Percentiles rank a stretch among this genome's conserved stretches.
Evolutionary conservation across 83 land plant species (phyloP).

Genomic region (Picea abies): DNA sequence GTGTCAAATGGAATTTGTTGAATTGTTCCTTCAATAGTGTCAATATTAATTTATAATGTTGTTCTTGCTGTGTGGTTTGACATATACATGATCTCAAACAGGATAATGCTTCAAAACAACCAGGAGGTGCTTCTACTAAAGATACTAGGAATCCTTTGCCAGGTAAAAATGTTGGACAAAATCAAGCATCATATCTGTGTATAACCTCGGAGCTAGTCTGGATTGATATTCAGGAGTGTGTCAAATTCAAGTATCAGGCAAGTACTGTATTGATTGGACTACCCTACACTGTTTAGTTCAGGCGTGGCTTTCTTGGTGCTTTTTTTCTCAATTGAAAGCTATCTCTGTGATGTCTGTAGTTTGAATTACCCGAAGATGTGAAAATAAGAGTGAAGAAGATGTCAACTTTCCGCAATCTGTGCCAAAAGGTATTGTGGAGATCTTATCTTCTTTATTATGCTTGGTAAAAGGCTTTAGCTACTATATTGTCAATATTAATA

Average conservation of each 20-base stretch:
- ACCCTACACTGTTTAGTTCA: not conserved
- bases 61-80: not conserved
- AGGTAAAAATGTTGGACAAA: conserved; percentile 26
- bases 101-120: conserved; percentile 3
- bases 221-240: conserved; percentile 80
- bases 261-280: not conserved
- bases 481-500: no score
- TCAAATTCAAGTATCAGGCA: conserved; percentile 94
- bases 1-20: not conserved
- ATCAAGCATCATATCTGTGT: conserved; percentile 45
- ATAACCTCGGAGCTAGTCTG: conserved; percentile 80
- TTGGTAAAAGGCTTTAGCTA: not conserved
- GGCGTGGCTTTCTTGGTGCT: not conserved
- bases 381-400: conserved; percentile 60
- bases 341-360: conserved; percentile 42
- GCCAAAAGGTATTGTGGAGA: conserved; percentile 72
- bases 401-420: conserved; percentile 84
- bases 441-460: not conserved
- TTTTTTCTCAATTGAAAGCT: not conserved
- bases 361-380: conserved; percentile 85
- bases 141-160: conserved; percentile 19
- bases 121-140: not conserved
- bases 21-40: not conserved
- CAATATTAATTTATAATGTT: not conserved
- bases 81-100: not conserved